Evolutionary conservation across 140 eudicot genomes (phyloP).

Genomic region (Senecio squalidus): DNA sequence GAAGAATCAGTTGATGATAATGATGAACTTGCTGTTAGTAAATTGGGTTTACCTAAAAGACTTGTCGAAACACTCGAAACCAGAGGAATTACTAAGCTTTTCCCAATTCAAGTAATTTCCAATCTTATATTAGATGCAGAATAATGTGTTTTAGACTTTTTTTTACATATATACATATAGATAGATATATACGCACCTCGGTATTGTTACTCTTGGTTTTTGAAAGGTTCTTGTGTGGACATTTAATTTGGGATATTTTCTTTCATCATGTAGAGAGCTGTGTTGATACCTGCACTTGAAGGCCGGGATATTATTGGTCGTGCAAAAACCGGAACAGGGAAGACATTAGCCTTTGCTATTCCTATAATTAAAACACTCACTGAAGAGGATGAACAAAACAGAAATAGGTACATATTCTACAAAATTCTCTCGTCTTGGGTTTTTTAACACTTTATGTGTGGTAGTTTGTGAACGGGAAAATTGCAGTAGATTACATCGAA

Average conservation of each 20-base stretch:
- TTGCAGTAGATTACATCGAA: neutral
- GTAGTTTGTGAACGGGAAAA: neutral
- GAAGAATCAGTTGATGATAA: slow-evolving; percentile 17
- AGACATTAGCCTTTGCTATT: slow-evolving; percentile 89
- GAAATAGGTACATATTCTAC: slow-evolving; percentile 34
- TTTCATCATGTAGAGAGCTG: slow-evolving; percentile 69
- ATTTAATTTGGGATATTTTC: neutral
- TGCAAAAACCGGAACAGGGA: slow-evolving; percentile 97
- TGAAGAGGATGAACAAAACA: slow-evolving; percentile 47
- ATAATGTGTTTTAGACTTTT: neutral
- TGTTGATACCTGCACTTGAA: slow-evolving; percentile 75
- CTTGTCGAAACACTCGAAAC: slow-evolving; percentile 56
- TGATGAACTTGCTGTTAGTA: slow-evolving; percentile 59
- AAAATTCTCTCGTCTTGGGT: neutral
- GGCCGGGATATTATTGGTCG: slow-evolving; percentile 96
- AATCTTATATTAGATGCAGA: neutral
- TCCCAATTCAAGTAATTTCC: slow-evolving; percentile 79
- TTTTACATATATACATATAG: too few relatives aligned
- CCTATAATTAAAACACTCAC: slow-evolving; percentile 66
- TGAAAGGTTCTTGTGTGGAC: neutral
- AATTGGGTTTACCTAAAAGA: slow-evolving; percentile 72
- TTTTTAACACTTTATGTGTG: neutral
- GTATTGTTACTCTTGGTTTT: neutral
- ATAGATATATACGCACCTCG: neutral
- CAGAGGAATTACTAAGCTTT: slow-evolving; percentile 74